phyloP scores from a whole-genome alignment of 208 protist species.

The Crithidia bombi region DNA sequence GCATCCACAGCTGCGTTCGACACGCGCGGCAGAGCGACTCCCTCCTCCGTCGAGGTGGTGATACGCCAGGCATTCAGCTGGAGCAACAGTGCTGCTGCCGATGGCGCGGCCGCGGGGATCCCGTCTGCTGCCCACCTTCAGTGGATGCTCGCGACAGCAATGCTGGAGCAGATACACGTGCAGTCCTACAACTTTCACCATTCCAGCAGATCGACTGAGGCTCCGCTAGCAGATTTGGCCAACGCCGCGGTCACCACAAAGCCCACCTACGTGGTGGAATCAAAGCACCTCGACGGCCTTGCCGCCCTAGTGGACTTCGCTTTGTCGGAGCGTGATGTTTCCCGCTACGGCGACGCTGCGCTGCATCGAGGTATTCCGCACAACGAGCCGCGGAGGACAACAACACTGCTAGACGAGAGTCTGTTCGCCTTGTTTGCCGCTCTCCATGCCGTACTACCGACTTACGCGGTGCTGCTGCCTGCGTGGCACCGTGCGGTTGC shows the following conservation, averaged over 20 bases:
- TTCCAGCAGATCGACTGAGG: background rate
- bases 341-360: background rate
- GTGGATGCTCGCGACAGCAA: slow-evolving; percentile 29
- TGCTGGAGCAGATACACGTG: slow-evolving; percentile 31
- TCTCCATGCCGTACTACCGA: slow-evolving; percentile 27
- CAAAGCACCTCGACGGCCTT: slow-evolving; percentile 18
- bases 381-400: background rate
- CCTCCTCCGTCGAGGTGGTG: slow-evolving; percentile 13
- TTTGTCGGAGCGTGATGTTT: slow-evolving; percentile 11
- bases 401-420: slow-evolving; percentile 2
- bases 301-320: slow-evolving; percentile 27
- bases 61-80: slow-evolving; percentile 17
- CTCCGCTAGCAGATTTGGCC: background rate
- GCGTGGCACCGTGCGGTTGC: slow-evolving; percentile 21
- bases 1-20: no score
- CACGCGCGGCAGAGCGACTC: no score
- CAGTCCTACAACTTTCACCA: slow-evolving; percentile 29
- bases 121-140: slow-evolving; percentile 1
- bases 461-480: slow-evolving; percentile 29
- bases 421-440: slow-evolving; percentile 19
- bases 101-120: background rate
- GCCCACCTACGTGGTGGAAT: slow-evolving; percentile 16
- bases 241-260: background rate
- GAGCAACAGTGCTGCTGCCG: background rate
- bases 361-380: background rate